phyloP scores from a whole-genome alignment of 257 asterid species.

The Haberlea rhodopensis region DNA sequence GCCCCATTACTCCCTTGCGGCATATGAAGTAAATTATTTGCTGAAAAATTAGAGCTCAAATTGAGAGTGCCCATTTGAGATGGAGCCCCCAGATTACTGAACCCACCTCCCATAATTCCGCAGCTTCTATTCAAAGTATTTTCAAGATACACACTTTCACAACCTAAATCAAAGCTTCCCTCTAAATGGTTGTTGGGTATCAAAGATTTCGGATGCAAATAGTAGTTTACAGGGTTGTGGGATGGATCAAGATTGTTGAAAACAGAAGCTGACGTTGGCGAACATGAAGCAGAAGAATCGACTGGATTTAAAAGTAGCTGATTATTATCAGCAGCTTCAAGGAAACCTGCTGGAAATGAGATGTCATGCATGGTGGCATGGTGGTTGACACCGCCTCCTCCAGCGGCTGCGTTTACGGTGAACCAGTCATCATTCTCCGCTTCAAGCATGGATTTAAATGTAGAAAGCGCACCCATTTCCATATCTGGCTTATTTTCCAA shows the following conservation, averaged over 20 bases:
- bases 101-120: conserved; percentile 27
- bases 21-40: conserved; percentile 32
- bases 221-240: conserved; percentile 32
- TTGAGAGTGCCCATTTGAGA: conserved; percentile 31
- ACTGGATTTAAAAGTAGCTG: conserved; percentile 35
- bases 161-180: conserved; percentile 33
- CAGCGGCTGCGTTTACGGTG: conserved; percentile 27
- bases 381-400: no score
- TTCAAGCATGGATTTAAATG: conserved; percentile 83
- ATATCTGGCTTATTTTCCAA: conserved; percentile 38
- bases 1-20: conserved; percentile 33
- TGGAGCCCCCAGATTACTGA: conserved; percentile 30
- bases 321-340: conserved; percentile 33
- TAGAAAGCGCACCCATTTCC: conserved; percentile 56
- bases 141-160: conserved; percentile 40
- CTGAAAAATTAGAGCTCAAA: conserved; percentile 29
- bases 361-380: conserved; percentile 44
- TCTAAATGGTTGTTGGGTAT: conserved; percentile 31
- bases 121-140: conserved; percentile 21
- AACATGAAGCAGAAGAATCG: conserved; percentile 50
- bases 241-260: conserved; percentile 39
- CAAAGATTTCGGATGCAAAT: conserved; percentile 29
- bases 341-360: conserved; percentile 30
- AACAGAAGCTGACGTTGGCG: conserved; percentile 46
- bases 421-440: conserved; percentile 73